These are phyloP conservation scores for Salisapilia sapeloensis DNA, from an alignment of 352 stramenopile genomes.

Conservation along the genomic window DNA sequence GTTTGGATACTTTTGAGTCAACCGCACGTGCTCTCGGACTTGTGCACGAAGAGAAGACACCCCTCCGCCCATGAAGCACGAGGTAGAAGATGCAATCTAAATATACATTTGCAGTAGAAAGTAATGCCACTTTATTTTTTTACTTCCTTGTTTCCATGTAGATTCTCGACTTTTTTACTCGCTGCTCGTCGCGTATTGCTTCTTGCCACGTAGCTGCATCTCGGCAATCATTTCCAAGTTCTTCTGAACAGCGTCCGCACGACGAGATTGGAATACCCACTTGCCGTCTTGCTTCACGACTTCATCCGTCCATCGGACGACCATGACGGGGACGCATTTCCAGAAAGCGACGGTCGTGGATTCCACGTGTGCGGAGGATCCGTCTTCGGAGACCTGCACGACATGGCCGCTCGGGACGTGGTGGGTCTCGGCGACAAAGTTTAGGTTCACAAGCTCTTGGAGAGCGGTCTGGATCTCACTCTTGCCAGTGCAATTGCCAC, in stretches of 20 bases:
- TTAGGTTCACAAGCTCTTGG: conserved; percentile 47
- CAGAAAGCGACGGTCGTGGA: conserved; percentile 65
- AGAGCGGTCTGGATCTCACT: conserved; percentile 57
- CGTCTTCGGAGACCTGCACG: conserved; percentile 30
- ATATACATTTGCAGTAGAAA: no score
- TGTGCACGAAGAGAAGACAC: conserved; percentile 46
- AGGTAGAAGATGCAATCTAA: no score
- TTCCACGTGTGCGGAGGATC: conserved; percentile 27
- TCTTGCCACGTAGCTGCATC: conserved; percentile 80
- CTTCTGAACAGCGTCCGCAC: conserved; percentile 69
- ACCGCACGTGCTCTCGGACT: conserved; percentile 43
- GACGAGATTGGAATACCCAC: conserved; percentile 59
- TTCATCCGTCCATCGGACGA: conserved; percentile 64
- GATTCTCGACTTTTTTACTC: no score
- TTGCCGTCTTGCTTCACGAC: conserved; percentile 55
- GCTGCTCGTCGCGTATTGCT: conserved; percentile 67
- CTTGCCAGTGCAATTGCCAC: conserved; percentile 30
- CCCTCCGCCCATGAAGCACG: conserved; percentile 53
- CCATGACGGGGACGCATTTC: conserved; percentile 74
- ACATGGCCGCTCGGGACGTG: conserved; percentile 71
- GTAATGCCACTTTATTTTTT: no score
- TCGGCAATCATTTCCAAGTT: conserved; percentile 81
- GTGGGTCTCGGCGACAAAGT: conserved; percentile 66
- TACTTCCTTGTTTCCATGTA: no score
- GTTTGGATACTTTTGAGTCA: conserved; percentile 30